Percentiles rank a stretch among this genome's conserved stretches.
These are phyloP conservation scores for Mucor racemosus DNA, from an alignment of 371 early-diverging fungal species.

Conservation along the genomic window DNA sequence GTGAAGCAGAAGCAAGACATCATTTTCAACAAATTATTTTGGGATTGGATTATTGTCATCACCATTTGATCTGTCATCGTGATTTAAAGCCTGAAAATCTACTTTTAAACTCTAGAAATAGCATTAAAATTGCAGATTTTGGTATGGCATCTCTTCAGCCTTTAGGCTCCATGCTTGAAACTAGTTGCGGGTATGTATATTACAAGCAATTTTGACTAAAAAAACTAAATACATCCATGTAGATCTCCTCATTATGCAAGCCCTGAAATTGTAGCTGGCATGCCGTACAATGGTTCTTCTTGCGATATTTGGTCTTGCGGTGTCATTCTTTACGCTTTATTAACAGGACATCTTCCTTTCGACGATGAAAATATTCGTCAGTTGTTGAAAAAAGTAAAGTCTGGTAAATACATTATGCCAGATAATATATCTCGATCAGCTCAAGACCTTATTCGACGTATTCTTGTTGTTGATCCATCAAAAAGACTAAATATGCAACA, in stretches of 20 bases:
- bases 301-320: conserved; percentile 85
- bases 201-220: not conserved
- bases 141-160: conserved; percentile 86
- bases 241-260: conserved; percentile 92
- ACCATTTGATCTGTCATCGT: conserved; percentile 74
- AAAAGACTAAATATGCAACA: conserved; percentile 52
- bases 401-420: conserved; percentile 64
- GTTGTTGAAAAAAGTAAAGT: conserved; percentile 70
- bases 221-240: not conserved
- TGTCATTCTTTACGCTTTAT: conserved; percentile 74
- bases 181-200: conserved; percentile 71
- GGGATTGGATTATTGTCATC: conserved; percentile 94
- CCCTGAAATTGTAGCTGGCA: conserved; percentile 90
- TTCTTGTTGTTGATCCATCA: conserved; percentile 50
- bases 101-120: conserved; percentile 80
- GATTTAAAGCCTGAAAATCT: conserved; percentile 97
- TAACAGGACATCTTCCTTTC: conserved; percentile 82
- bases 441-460: conserved; percentile 62
- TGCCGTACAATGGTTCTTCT: conserved; percentile 75
- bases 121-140: conserved; percentile 87
- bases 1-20: conserved; percentile 84
- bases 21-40: conserved; percentile 96
- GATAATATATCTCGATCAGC: conserved; percentile 68
- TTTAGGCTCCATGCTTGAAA: conserved; percentile 74
- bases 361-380: conserved; percentile 83